These are phyloP conservation scores for Picochlorum sp. DNA, from an alignment of 139 green algal species.

Conservation along the genomic window DNA sequence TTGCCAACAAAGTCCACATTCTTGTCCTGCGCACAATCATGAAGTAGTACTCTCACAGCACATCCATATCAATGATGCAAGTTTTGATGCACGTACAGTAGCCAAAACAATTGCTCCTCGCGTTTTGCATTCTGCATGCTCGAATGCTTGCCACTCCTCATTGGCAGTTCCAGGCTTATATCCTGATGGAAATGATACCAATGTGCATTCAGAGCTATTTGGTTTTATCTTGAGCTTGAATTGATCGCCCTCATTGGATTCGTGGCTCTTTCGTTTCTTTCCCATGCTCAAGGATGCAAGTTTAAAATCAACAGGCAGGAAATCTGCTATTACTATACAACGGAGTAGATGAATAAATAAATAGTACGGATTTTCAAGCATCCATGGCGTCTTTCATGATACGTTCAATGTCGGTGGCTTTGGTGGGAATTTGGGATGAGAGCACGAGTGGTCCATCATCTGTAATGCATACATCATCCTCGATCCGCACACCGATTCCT, in stretches of 20 bases:
- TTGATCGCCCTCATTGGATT: neutral
- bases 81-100: conserved; percentile 18
- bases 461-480: conserved; percentile 61
- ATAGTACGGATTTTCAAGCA: neutral
- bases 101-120: conserved; percentile 21
- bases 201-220: conserved; percentile 7
- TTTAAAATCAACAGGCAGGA: no score
- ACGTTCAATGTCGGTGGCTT: conserved; percentile 24
- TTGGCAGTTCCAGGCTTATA: conserved; percentile 15
- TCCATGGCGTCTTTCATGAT: conserved; percentile 12
- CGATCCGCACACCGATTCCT: conserved; percentile 61
- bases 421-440: conserved; percentile 23
- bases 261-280: conserved; percentile 15
- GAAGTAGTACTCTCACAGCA: no score
- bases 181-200: conserved; percentile 25
- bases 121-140: conserved; percentile 15
- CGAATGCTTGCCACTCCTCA: conserved; percentile 20
- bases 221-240: conserved; percentile 2
- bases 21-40: conserved; percentile 3
- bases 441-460: conserved; percentile 20
- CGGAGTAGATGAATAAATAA: no score
- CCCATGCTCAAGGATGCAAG: conserved; percentile 2
- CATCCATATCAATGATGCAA: no score
- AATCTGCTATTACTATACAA: no score
- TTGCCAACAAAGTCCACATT: conserved; percentile 26